A percentile compares a stretch with the other conserved stretches of the same genome.
Conservation (phyloP, 495 filamentous ascomycete genomes). For the Pyrenula massariospora region DNA sequence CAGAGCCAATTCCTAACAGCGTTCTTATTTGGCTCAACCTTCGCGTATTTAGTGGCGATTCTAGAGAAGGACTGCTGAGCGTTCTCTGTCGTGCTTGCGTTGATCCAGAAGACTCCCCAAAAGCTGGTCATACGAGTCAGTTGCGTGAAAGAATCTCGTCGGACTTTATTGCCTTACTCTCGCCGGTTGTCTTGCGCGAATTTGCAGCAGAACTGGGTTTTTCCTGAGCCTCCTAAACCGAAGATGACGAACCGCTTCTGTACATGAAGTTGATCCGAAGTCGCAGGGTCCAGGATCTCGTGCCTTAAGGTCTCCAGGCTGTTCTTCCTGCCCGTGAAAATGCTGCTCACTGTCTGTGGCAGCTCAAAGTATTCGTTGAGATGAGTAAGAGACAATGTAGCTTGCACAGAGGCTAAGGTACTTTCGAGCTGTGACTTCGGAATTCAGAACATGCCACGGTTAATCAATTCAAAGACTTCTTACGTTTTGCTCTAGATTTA, state of each 20-base stretch:
- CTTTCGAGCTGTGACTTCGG: not conserved
- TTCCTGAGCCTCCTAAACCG: conserved; percentile 24
- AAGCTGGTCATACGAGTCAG: conserved; percentile 5
- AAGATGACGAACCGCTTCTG: conserved; percentile 19
- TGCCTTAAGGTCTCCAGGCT: conserved; percentile 4
- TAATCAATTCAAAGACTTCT: not conserved
- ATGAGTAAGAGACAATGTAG: not conserved
- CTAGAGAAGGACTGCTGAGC: conserved; percentile 13
- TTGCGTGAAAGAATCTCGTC: not conserved
- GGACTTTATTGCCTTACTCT: conserved; percentile 5
- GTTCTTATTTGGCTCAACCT: conserved; percentile 3
- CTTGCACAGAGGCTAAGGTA: not conserved
- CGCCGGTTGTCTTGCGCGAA: conserved; percentile 19
- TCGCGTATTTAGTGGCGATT: conserved; percentile 15
- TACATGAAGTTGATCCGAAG: not conserved
- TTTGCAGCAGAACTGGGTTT: conserved; percentile 22
- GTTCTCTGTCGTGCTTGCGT: conserved; percentile 14
- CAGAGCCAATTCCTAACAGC: not conserved
- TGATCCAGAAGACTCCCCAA: conserved; percentile 18
- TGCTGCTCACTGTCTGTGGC: conserved; percentile 6
- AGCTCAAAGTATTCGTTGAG: conserved; percentile 1
- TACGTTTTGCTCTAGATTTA: not conserved
- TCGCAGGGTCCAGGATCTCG: not conserved
- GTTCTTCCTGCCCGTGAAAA: conserved; percentile 8
- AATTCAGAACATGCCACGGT: not conserved